Percentiles rank a stretch among this genome's conserved stretches.
Evolutionary conservation across 331 rosid species (phyloP).

Genomic region (Pyracantha coccinea): DNA sequence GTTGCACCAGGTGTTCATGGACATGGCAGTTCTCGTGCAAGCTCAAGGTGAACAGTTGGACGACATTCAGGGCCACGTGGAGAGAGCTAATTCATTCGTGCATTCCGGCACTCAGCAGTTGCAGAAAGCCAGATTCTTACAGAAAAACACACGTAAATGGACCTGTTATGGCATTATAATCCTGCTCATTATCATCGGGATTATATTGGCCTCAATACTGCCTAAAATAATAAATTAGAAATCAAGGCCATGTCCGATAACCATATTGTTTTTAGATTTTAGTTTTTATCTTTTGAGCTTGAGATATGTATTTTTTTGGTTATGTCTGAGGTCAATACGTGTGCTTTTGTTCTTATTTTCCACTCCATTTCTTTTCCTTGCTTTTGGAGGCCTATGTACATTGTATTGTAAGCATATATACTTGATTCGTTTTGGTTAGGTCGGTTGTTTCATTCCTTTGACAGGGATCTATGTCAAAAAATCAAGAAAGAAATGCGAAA

Average conservation of each 20-base stretch:
- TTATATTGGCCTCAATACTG: constrained; percentile 2
- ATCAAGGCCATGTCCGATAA: too few relatives aligned
- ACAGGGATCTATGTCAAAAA: too few relatives aligned
- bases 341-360: not conserved
- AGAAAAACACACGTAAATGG: constrained; percentile 73
- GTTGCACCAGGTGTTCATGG: constrained; percentile 82
- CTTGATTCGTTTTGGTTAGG: not conserved
- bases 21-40: constrained; percentile 80
- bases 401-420: not conserved
- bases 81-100: constrained; percentile 65
- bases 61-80: constrained; percentile 65
- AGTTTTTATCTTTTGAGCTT: not conserved
- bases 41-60: constrained; percentile 70
- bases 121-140: constrained; percentile 50
- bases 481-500: too few relatives aligned
- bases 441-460: too few relatives aligned
- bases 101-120: constrained; percentile 52
- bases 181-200: constrained; percentile 31
- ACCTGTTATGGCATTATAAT: constrained; percentile 46
- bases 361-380: not conserved
- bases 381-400: not conserved
- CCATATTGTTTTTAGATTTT: not conserved
- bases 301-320: not conserved
- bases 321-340: not conserved
- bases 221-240: not conserved